Evolutionary conservation across 2,329 filamentous ascomycete genomes (phyloP).

Genomic region (Phyllosticta paracitricarpa): DNA sequence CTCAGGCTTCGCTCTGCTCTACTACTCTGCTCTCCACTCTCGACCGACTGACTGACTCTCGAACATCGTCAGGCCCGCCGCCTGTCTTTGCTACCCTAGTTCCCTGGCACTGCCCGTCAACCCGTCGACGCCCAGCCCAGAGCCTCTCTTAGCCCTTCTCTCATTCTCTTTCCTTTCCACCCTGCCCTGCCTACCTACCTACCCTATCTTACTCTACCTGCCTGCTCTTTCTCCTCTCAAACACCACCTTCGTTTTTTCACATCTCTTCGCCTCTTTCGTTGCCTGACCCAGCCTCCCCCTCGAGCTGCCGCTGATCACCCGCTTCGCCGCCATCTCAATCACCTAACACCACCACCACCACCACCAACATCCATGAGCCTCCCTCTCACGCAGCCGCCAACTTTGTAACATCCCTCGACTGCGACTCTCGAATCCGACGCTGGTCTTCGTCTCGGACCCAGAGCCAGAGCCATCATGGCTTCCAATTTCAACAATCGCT

Average conservation of each 20-base stretch:
- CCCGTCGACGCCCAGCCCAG: neutral
- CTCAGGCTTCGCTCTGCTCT: no score
- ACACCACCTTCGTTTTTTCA: neutral
- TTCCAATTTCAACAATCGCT: constrained; percentile 36
- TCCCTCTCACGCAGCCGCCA: neutral
- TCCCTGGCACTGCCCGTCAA: neutral
- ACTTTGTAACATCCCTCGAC: neutral
- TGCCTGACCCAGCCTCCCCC: no score
- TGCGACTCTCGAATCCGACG: neutral
- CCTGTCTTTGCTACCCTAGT: neutral
- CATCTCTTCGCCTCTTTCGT: neutral
- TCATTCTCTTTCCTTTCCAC: neutral
- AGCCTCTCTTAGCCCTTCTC: neutral
- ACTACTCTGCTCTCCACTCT: neutral
- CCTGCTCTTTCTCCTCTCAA: neutral
- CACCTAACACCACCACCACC: neutral
- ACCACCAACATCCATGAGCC: no score
- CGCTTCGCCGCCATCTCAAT: neutral
- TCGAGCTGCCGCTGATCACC: neutral
- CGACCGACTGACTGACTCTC: no score
- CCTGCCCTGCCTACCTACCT: no score
- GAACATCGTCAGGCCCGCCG: neutral
- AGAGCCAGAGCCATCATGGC: constrained; percentile 31
- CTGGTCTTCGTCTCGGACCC: neutral
- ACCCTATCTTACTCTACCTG: neutral